phyloP scores from a whole-genome alignment of 1,284 basidiomycete genomes.

The Vanrija humicola region DNA sequence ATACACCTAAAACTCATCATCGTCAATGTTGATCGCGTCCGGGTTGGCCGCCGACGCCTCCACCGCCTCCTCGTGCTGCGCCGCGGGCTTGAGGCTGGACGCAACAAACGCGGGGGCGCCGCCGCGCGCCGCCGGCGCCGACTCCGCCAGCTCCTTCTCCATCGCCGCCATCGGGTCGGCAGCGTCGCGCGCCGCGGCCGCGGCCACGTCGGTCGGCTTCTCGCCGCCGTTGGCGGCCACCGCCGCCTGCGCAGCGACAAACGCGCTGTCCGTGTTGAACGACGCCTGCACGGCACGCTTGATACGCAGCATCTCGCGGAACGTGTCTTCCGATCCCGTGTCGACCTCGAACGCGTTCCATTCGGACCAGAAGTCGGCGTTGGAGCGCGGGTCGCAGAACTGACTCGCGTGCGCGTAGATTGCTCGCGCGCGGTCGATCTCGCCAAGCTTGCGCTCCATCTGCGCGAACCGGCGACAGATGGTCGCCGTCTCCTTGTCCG shows the following conservation, averaged over 20 bases:
- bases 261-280: conserved; percentile 89
- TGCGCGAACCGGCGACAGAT: conserved; percentile 96
- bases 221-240: conserved; percentile 54
- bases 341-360: conserved; percentile 98
- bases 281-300: conserved; percentile 97
- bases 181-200: conserved; percentile 45
- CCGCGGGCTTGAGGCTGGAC: conserved; percentile 49
- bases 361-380: conserved; percentile 88
- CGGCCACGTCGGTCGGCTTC: conserved; percentile 36
- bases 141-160: conserved; percentile 62
- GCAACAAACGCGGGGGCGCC: conserved; percentile 61
- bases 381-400: conserved; percentile 92
- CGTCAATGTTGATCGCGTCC: conserved; percentile 47
- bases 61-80: conserved; percentile 25
- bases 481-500: conserved; percentile 90
- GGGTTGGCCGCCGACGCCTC: conserved; percentile 38
- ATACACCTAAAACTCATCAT: conserved; percentile 39
- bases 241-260: conserved; percentile 77
- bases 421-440: conserved; percentile 94
- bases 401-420: conserved; percentile 97
- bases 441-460: conserved; percentile 95
- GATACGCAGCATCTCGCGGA: conserved; percentile 97
- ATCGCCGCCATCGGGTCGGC: conserved; percentile 57
- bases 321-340: conserved; percentile 96
- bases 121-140: conserved; percentile 47